phyloP scores from a whole-genome alignment of 805 yeast species.

The Hanseniaspora thailandica region DNA sequence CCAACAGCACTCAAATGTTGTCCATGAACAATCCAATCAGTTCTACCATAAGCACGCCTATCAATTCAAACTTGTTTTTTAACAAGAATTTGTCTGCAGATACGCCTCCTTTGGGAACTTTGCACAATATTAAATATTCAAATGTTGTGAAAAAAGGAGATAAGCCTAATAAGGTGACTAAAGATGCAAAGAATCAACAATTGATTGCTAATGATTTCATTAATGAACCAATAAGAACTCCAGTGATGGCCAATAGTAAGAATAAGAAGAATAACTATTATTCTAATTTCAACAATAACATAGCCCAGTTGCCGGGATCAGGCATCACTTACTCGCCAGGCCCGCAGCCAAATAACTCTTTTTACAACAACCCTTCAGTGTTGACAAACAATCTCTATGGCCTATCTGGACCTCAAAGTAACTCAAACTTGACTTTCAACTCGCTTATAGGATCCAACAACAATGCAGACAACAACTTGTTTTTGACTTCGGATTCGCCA shows the following conservation, averaged over 20 bases:
- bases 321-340: not conserved
- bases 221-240: not conserved
- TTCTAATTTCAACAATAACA: not conserved
- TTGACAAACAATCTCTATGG: slow-evolving; percentile 3
- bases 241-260: not conserved
- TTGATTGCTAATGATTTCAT: not conserved
- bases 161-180: not conserved
- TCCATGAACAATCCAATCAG: slow-evolving; percentile 13
- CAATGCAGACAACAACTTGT: not conserved
- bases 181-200: not conserved
- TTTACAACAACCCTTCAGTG: slow-evolving; percentile 10
- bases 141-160: not conserved
- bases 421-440: not conserved
- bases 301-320: not conserved
- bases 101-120: slow-evolving; percentile 13
- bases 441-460: not conserved
- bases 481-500: not conserved
- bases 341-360: not conserved
- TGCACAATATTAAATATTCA: slow-evolving; percentile 10
- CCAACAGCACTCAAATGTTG: slow-evolving; percentile 17
- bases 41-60: slow-evolving; percentile 6
- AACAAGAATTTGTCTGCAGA: slow-evolving; percentile 8
- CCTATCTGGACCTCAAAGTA: not conserved
- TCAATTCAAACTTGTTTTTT: not conserved
- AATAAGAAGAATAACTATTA: not conserved